Conservation (phyloP, 2,329 filamentous ascomycete genomes). For the Trichoderma hamatum region DNA sequence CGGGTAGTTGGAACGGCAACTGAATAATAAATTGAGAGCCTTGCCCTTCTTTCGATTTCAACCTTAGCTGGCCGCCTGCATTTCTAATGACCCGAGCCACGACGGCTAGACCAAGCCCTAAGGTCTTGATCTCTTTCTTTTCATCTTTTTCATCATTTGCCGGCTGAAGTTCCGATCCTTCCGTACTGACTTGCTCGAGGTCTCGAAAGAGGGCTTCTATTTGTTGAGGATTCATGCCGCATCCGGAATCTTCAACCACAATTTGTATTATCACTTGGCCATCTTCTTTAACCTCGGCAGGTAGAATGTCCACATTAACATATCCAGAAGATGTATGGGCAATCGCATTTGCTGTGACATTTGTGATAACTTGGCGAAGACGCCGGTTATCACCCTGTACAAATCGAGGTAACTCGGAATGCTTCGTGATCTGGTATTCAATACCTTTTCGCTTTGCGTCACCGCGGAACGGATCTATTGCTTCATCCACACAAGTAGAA, state of each 20-base stretch:
- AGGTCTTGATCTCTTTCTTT: slow-evolving; percentile 46
- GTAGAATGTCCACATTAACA: slow-evolving; percentile 71
- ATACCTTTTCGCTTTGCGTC: slow-evolving; percentile 79
- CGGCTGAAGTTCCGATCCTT: slow-evolving; percentile 41
- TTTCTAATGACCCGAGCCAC: slow-evolving; percentile 87
- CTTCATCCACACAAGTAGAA: slow-evolving; percentile 70
- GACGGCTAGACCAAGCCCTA: slow-evolving; percentile 83
- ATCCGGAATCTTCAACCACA: slow-evolving; percentile 73
- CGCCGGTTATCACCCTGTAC: slow-evolving; percentile 80
- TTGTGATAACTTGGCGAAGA: slow-evolving; percentile 80
- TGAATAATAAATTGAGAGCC: slow-evolving; percentile 83
- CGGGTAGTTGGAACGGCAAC: slow-evolving; percentile 70
- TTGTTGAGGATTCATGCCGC: slow-evolving; percentile 67
- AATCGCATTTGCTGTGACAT: slow-evolving; percentile 82
- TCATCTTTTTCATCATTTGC: slow-evolving; percentile 35
- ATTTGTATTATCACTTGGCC: slow-evolving; percentile 71
- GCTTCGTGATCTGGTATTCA: slow-evolving; percentile 66
- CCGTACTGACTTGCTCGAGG: slow-evolving; percentile 59
- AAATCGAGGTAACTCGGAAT: slow-evolving; percentile 67
- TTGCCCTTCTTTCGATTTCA: slow-evolving; percentile 81
- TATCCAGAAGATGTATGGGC: slow-evolving; percentile 71
- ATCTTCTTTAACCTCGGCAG: slow-evolving; percentile 57
- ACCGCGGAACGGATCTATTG: slow-evolving; percentile 70
- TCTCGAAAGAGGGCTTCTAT: slow-evolving; percentile 62
- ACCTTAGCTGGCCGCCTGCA: slow-evolving; percentile 83